Base-by-base conservation (phyloP, 371 early-diverging fungal species). In the Mortierella sp. region DNA sequence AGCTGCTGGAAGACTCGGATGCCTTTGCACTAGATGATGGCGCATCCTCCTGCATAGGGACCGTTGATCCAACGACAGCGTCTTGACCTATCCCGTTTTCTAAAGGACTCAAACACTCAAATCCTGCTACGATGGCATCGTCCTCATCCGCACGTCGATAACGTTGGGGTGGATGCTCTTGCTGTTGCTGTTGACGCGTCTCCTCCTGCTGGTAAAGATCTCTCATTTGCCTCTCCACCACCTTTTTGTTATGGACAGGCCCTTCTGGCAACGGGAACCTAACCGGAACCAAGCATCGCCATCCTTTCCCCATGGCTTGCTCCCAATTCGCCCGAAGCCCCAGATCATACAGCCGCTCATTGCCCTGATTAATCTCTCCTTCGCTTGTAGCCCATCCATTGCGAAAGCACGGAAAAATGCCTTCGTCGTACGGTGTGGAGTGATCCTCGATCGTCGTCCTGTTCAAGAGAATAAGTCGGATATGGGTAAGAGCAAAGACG, bases 391-490 rank as follows among this genome's bases (percentile, higher is more conserved):
- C 1, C 86, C 86, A 57, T 63, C 79, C 51, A 28, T 69, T 72
- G 67, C 85, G 67, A 73, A 85, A 38, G 80, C 88, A 41, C 67
- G 81, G 54, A 80, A 81, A 14, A 80, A 54, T 43, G 1, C 76
- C 78, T 27, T 84, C 82, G 5, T 80, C 61, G 14, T 64, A 62
- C 23, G 86, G 82, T 16, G 81, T 81, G 14, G 71, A 61, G 14
- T 86, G 78, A 54, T 83, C 82, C 57, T 88, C 88, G 26, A 88
- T 86, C 0, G 88, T 88, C 0, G 88, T 85, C 43, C 81, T 73
- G 58, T 88, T 88, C 47, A 72, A 48, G 9, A 85, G 50, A 23
- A 88, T 88, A 45, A 85, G 84, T 7, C 80, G 76, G 7, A 67
- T 60, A 61, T 88, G 88, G 5, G 76, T 62, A n/a, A 76, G 49